Base-by-base conservation (phyloP, 441 rosid genomes). In the Cnidoscolus chayamansa region DNA sequence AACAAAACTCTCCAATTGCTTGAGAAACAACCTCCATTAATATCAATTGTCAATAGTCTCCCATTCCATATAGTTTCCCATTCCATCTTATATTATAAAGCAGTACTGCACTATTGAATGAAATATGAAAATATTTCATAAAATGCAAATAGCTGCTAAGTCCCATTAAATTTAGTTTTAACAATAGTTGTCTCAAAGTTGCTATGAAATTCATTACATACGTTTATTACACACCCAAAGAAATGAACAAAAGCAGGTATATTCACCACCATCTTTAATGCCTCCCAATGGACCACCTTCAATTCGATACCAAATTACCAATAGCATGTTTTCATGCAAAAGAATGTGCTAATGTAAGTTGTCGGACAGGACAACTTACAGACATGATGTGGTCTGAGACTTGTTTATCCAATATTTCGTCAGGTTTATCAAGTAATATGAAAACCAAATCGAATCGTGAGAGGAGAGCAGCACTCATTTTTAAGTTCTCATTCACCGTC, bases 361-460 rank as follows among this genome's bases (percentile, higher is more conserved):
- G 65, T 75, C 58, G 71, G 74, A 79, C 10, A 62, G 69, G 64
- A 81, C 68, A 76, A 84, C 98, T 93, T 86, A 93, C 99, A 58
- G 93, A 89, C 93, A 95, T 93, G 74, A 95, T 93, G 85, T 95
- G 98, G 75, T 93, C 97, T 35, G 98, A 93, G 71, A 95, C 87
- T 85, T 82, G 88, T 84, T 95, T 95, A 81, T 95, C 99, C 81
- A 88, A 86, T 67, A 86, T 81, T 88, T 91, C 97, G 84, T 95
- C 95, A 73, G 92, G 99, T 77, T 91, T 93, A 82, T 95, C 99
- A 77, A 93, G 97, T 77, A 95, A 80, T 81, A 93, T 95, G 92
- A 95, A 95, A 76, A 91, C 93, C 85, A 95, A 83, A 89, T 95
- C 99, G 79, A 95, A 95, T 77, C 99, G 91, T 15, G 98, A 91